Conservation (phyloP, 805 yeast genomes). For the Ogataea parapolymorpha region DNA sequence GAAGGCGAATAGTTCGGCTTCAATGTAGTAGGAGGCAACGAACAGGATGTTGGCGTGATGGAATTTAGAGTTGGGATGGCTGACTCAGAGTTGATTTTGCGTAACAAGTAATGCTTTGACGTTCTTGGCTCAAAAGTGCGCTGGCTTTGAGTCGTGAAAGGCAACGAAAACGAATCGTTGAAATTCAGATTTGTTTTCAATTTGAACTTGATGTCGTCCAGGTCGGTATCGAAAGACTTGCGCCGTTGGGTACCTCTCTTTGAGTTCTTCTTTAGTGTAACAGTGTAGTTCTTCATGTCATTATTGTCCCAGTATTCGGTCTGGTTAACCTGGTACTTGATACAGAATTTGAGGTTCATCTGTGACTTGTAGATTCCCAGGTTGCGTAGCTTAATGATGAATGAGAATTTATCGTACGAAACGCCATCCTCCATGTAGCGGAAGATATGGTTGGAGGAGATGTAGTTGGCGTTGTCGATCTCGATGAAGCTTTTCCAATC, state of each 20-base stretch:
- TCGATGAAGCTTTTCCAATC: conserved; percentile 39
- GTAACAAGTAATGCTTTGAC: conserved; percentile 26
- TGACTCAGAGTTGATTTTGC: conserved; percentile 32
- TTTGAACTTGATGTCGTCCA: conserved; percentile 30
- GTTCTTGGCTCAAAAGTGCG: conserved; percentile 19
- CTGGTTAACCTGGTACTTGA: conserved; percentile 36
- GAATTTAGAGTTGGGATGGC: conserved; percentile 20
- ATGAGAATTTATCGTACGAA: conserved; percentile 43
- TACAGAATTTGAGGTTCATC: conserved; percentile 38
- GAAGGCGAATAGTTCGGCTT: conserved; percentile 8
- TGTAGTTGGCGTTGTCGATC: conserved; percentile 33
- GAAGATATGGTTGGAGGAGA: conserved; percentile 39
- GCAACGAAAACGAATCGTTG: conserved; percentile 24
- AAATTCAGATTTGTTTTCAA: conserved; percentile 31
- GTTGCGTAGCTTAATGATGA: conserved; percentile 42
- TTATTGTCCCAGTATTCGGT: conserved; percentile 41
- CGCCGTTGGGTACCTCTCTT: conserved; percentile 8
- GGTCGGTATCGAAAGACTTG: conserved; percentile 14
- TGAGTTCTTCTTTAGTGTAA: conserved; percentile 32
- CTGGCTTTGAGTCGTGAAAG: conserved; percentile 6
- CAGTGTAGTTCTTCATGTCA: conserved; percentile 34
- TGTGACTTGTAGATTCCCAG: conserved; percentile 21
- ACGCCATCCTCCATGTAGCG: conserved; percentile 33
- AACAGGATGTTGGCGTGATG: conserved; percentile 2
- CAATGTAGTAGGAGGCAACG: conserved; percentile 11